Conservation (phyloP, 305 asterid species). For the Lippia alba region DNA sequence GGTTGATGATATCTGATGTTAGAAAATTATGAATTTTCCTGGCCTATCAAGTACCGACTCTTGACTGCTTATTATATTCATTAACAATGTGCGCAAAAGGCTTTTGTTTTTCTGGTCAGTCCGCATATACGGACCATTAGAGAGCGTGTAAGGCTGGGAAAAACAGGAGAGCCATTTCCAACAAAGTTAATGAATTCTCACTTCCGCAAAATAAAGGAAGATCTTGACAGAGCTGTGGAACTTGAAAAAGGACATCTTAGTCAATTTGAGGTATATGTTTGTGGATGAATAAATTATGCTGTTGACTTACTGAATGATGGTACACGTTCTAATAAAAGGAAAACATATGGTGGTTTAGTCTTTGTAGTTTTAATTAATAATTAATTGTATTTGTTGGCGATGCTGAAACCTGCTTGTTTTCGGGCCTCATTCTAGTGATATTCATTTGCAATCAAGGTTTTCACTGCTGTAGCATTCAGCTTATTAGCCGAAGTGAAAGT, state of each 20-base stretch:
- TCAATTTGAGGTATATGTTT: slow-evolving; percentile 70
- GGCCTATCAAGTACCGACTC: slow-evolving; percentile 3
- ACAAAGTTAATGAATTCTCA: slow-evolving; percentile 63
- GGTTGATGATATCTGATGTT: slow-evolving; percentile 23
- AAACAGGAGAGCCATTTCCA: slow-evolving; percentile 68
- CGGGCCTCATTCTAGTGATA: slow-evolving; percentile 26
- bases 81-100: slow-evolving; percentile 24
- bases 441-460: slow-evolving; percentile 56
- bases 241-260: slow-evolving; percentile 67
- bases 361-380: slow-evolving; percentile 4
- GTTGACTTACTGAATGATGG: slow-evolving; percentile 27
- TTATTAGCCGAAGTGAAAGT: slow-evolving; percentile 80
- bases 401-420: slow-evolving; percentile 21
- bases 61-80: slow-evolving; percentile 12
- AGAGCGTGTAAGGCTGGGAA: slow-evolving; percentile 88
- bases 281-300: slow-evolving; percentile 23
- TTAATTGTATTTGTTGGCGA: slow-evolving; percentile 11
- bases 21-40: slow-evolving; percentile 17
- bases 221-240: slow-evolving; percentile 62
- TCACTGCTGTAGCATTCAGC: slow-evolving; percentile 89
- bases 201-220: slow-evolving; percentile 59
- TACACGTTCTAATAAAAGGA: slow-evolving; percentile 16
- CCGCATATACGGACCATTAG: slow-evolving; percentile 87
- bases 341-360: neutral
- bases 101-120: slow-evolving; percentile 50